phyloP scores from a whole-genome alignment of 257 asterid species.

The Scutellaria barbata region DNA sequence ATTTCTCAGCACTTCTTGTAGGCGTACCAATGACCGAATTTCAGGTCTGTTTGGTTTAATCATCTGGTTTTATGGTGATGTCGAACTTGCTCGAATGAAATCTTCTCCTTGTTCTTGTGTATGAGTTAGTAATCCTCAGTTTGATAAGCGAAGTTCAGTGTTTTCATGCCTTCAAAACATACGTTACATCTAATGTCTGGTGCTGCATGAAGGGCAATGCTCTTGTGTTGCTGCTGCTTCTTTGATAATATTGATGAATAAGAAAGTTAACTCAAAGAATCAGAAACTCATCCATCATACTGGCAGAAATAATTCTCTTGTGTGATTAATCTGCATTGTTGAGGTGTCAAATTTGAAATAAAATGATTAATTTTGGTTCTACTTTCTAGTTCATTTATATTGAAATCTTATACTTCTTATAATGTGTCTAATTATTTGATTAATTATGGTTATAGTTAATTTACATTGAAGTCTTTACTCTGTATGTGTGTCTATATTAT shows the following conservation, averaged over 20 bases:
- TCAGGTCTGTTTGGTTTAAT: slow-evolving; percentile 64
- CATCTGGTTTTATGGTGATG: slow-evolving; percentile 21
- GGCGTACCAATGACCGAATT: slow-evolving; percentile 52
- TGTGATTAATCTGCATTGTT: not conserved
- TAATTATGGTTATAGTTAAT: not conserved
- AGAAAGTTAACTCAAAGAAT: not conserved
- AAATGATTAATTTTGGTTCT: not conserved
- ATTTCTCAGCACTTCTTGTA: slow-evolving; percentile 58
- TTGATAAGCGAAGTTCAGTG: slow-evolving; percentile 20
- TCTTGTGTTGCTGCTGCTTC: not conserved
- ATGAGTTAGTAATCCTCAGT: slow-evolving; percentile 13
- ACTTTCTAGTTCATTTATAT: too few relatives aligned
- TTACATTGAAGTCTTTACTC: not conserved
- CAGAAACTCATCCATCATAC: not conserved
- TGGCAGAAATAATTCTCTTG: not conserved
- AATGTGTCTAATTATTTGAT: not conserved
- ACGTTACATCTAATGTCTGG: not conserved
- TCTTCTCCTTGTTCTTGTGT: slow-evolving; percentile 18
- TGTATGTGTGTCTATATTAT: not conserved
- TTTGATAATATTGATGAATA: slow-evolving; percentile 1
- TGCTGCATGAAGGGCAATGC: not conserved
- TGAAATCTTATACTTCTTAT: too few relatives aligned
- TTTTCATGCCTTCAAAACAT: slow-evolving; percentile 8
- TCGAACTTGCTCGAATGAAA: slow-evolving; percentile 23
- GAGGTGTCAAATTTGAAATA: not conserved